Percentiles rank a stretch among this genome's conserved stretches.
Evolutionary conservation across 768 basidiomycete genomes (phyloP).

Genomic region (Lentinula sp.): DNA sequence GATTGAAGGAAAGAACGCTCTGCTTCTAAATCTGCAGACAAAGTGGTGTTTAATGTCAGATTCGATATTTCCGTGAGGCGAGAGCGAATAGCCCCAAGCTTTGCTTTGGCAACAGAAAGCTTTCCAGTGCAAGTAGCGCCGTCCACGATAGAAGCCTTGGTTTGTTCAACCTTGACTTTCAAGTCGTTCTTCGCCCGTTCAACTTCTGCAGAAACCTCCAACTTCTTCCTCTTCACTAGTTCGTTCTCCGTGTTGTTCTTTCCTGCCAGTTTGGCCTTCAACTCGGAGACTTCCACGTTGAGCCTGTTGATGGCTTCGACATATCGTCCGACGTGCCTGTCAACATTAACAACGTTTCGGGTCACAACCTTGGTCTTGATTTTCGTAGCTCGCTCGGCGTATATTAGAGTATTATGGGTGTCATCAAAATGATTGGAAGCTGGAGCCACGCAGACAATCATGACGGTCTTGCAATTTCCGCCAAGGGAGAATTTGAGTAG

Average conservation of each 20-base stretch:
- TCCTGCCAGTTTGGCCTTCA: slow-evolving; percentile 80
- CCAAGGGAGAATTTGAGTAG: slow-evolving; percentile 96
- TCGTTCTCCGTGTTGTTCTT: slow-evolving; percentile 60
- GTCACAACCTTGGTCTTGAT: slow-evolving; percentile 98
- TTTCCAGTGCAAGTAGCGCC: slow-evolving; percentile 72
- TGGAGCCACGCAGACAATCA: slow-evolving; percentile 97
- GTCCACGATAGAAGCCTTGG: slow-evolving; percentile 62
- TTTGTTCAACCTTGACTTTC: slow-evolving; percentile 65
- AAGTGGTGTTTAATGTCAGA: slow-evolving; percentile 24
- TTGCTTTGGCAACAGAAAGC: slow-evolving; percentile 62
- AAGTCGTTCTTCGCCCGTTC: slow-evolving; percentile 72
- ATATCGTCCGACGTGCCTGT: slow-evolving; percentile 92
- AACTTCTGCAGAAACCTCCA: slow-evolving; percentile 68
- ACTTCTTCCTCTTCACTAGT: slow-evolving; percentile 56
- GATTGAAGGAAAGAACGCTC: slow-evolving; percentile 66
- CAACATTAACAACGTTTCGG: slow-evolving; percentile 90
- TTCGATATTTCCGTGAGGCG: slow-evolving; percentile 55
- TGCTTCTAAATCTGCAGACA: slow-evolving; percentile 58
- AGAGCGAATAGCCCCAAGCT: slow-evolving; percentile 55
- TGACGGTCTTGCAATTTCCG: slow-evolving; percentile 98
- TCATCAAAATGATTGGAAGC: slow-evolving; percentile 96
- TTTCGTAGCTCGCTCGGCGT: slow-evolving; percentile 96
- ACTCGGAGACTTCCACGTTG: slow-evolving; percentile 74
- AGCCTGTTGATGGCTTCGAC: slow-evolving; percentile 91
- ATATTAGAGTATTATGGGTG: slow-evolving; percentile 96